phyloP scores from a whole-genome alignment of 129 eudicot genomes.

The Centaurea solstitialis region DNA sequence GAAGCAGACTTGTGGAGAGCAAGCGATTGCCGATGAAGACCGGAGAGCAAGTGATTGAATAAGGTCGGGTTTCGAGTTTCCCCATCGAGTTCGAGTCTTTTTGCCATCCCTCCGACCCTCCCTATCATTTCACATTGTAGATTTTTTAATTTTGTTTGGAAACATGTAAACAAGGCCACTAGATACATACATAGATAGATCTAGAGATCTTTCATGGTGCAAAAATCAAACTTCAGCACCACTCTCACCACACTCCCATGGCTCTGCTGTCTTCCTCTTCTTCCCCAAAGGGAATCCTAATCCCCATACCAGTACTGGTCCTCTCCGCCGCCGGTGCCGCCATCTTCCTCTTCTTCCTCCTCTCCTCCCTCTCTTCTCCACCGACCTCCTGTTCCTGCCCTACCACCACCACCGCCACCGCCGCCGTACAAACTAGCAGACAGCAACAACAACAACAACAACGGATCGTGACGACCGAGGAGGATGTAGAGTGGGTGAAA shows the following conservation, averaged over 20 bases:
- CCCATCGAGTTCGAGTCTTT: too few species aligned
- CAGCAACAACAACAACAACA: conserved; percentile 30
- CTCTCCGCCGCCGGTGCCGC: conserved; percentile 63
- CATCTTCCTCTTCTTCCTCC: conserved; percentile 59
- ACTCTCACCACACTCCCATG: conserved; percentile 23
- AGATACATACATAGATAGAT: background rate
- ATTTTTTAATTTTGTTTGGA: too few species aligned
- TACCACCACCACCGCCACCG: conserved; percentile 1
- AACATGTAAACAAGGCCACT: too few species aligned
- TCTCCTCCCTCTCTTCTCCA: conserved; percentile 52
- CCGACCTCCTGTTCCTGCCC: conserved; percentile 60
- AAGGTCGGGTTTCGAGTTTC: too few species aligned
- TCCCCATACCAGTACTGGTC: conserved; percentile 70
- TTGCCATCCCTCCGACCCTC: too few species aligned
- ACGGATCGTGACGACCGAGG: conserved; percentile 52
- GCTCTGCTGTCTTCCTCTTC: conserved; percentile 36
- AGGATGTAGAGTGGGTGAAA: conserved; percentile 83
- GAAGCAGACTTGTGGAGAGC: too few species aligned
- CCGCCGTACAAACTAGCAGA: conserved; percentile 5
- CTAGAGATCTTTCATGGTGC: background rate
- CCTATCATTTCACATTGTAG: too few species aligned
- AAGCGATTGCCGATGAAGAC: too few species aligned
- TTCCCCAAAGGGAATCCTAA: conserved; percentile 54
- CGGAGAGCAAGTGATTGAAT: too few species aligned
- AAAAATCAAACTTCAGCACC: too few species aligned